Evolutionary conservation across 78 protist species (phyloP), one percentile per base, ranked within the genome.

Genomic region (Tieghemostelium lacteum): DNA sequence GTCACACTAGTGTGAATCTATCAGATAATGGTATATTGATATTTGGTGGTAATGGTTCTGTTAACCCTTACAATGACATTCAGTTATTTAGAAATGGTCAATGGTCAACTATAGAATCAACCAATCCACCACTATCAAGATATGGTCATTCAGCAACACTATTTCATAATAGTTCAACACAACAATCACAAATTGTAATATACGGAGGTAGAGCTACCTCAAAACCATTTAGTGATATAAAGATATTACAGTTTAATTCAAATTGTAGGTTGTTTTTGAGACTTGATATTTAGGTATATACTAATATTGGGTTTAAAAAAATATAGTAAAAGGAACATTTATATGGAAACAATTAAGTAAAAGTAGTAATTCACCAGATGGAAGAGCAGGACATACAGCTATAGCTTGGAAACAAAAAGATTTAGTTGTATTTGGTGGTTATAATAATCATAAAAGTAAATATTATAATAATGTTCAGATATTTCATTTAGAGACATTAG

Each of bases 301-400:
- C 24, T 62, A 10, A 2, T 62, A 28, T 34, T 33, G 1, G 19
- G 65, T 28, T 74, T 3, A 57, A 74, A 40, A 20, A 20, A 24
- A 55, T 49, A 3, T 33, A 37, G 20, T 50, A 61, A 26, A 42
- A 29, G 37, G 62, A 70, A 70, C 55, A 19, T 70, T 70, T 70
- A 49, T 50, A 16, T 70, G 76, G 76, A 70, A 70, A 49, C 58
- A 70, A 49, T 17, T 70, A 22, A 70, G 40, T 36, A 45, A 14
- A 45, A n/a, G n/a, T n/a, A 67, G 31, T 16, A 83, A 69, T 40
- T 69, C 89, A 33, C 31, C 33, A 17, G 89, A 69, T 14, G 89
- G 89, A 57, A 50, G 89, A 66, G 89, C 89, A 28, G 89, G 89
- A 14, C 89, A 83, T 42, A 83, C 89, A 4, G 57, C 77, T 6